phyloP scores from a whole-genome alignment of 768 basidiomycete genomes.

The Boletus reticulatus region DNA sequence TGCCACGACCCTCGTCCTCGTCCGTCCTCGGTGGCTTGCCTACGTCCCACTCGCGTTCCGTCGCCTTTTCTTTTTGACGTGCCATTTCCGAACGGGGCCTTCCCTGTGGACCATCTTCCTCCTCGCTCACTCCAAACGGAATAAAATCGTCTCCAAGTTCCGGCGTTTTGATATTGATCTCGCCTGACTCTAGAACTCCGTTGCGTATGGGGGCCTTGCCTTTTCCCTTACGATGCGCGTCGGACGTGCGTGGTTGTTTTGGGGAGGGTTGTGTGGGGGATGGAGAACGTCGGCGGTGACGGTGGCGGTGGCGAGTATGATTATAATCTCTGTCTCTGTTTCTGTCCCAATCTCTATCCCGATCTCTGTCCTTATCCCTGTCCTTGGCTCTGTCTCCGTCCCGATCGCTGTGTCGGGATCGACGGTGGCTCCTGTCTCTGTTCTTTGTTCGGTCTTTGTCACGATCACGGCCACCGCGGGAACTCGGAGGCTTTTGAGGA shows the following conservation, averaged over 20 bases:
- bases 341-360: too few relatives aligned
- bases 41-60: conserved; percentile 41
- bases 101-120: conserved; percentile 11
- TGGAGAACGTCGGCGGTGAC: conserved; percentile 9
- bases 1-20: conserved; percentile 22
- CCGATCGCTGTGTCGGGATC: conserved; percentile 7
- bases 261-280: conserved; percentile 12
- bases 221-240: conserved; percentile 10
- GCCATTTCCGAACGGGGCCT: conserved; percentile 16
- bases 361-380: background rate
- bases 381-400: conserved; percentile 2
- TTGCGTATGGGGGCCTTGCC: too few relatives aligned
- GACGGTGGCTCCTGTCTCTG: conserved; percentile 6
- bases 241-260: conserved; percentile 19
- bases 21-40: conserved; percentile 29
- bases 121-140: background rate
- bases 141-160: too few relatives aligned
- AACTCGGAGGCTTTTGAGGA: conserved; percentile 17
- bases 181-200: too few relatives aligned
- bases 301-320: background rate
- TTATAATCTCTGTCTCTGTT: background rate
- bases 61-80: conserved; percentile 17
- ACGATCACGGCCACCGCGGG: conserved; percentile 14
- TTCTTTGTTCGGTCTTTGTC: conserved; percentile 12
- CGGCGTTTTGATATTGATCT: too few relatives aligned